Conservation (phyloP, 805 yeast genomes). For the Starmerella asiatica region DNA sequence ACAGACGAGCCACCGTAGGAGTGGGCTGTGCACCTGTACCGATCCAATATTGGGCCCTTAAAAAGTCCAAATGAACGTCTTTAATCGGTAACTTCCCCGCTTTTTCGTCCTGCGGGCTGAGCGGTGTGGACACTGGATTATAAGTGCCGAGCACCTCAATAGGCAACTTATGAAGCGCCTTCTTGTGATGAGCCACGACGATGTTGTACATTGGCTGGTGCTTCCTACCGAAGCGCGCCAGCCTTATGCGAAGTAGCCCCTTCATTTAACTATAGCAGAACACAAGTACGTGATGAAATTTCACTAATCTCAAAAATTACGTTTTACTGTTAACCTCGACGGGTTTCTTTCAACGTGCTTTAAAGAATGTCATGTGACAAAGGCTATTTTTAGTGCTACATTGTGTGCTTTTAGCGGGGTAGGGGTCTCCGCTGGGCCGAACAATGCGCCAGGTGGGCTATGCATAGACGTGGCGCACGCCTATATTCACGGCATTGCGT, state of each 20-base stretch:
- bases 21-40: slow-evolving; percentile 96
- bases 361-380: no score
- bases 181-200: slow-evolving; percentile 61
- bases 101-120: slow-evolving; percentile 46
- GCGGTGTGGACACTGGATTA: slow-evolving; percentile 65
- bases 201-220: slow-evolving; percentile 83
- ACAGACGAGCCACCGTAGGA: slow-evolving; percentile 59
- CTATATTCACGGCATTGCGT: no score
- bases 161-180: slow-evolving; percentile 74
- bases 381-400: no score
- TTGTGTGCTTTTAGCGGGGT: no score
- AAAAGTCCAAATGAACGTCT: slow-evolving; percentile 72
- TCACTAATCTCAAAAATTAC: no score
- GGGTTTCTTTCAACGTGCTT: no score
- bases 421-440: no score
- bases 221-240: slow-evolving; percentile 85
- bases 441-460: no score
- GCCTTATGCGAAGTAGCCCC: slow-evolving; percentile 71
- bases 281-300: not conserved
- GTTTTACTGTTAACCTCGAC: no score
- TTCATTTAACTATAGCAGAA: slow-evolving; percentile 31
- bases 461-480: no score
- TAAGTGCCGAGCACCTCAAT: slow-evolving; percentile 92
- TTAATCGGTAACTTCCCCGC: slow-evolving; percentile 50
- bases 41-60: slow-evolving; percentile 86